Evolutionary conservation across 306 rosid genomes (phyloP).

Genomic region (Potentilla sterilis): DNA sequence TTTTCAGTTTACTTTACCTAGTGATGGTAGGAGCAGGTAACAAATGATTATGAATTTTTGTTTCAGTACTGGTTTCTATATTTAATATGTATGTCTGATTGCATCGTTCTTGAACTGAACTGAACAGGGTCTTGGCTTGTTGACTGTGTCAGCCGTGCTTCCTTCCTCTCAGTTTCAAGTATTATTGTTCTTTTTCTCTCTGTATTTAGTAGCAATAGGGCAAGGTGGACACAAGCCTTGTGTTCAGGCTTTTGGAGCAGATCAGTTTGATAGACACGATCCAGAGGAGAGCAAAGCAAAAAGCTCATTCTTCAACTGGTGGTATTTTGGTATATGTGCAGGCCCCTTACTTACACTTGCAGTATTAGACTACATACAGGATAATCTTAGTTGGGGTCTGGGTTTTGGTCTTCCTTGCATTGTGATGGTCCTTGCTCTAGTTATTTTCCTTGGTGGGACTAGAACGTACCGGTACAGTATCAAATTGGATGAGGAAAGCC

Average conservation of each 20-base stretch:
- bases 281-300: constrained; percentile 44
- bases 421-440: constrained; percentile 26
- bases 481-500: constrained; percentile 29
- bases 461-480: constrained; percentile 30
- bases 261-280: constrained; percentile 62
- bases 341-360: constrained; percentile 18
- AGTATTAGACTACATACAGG: constrained; percentile 48
- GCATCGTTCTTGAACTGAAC: background rate
- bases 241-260: constrained; percentile 84
- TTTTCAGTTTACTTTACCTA: background rate
- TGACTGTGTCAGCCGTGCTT: constrained; percentile 57
- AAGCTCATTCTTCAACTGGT: constrained; percentile 50
- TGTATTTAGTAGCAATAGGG: constrained; percentile 58
- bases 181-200: constrained; percentile 52
- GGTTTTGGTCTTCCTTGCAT: constrained; percentile 44
- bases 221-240: constrained; percentile 88
- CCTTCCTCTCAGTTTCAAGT: constrained; percentile 38
- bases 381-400: constrained; percentile 36
- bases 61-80: too few species aligned
- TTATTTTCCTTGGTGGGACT: constrained; percentile 28
- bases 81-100: background rate
- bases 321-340: constrained; percentile 58
- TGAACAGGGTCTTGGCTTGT: constrained; percentile 23
- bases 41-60: background rate
- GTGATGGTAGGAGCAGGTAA: background rate